Evolutionary conservation across 73 alveolate genomes (phyloP).

Genomic region (Paramecium sonneborni): DNA sequence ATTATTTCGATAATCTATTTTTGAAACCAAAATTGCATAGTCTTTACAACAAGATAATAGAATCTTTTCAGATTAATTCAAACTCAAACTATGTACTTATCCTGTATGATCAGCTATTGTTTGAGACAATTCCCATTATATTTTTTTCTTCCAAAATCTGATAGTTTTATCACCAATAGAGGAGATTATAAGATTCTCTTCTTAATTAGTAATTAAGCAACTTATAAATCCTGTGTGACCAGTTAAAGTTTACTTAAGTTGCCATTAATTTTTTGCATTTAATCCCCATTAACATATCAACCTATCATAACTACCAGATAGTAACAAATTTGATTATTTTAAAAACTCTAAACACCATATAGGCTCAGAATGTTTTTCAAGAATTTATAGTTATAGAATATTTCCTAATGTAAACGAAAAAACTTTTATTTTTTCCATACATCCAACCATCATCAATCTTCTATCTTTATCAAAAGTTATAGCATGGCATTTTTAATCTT

Average conservation of each 20-base stretch:
- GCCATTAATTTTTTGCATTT: background rate
- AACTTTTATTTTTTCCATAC: too few species aligned
- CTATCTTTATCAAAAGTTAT: too few species aligned
- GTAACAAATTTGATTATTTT: background rate
- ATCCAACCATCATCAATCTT: too few species aligned
- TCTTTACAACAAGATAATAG: background rate
- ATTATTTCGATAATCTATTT: too few species aligned
- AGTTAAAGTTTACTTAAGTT: too few species aligned
- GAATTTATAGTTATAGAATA: too few species aligned
- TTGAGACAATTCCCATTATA: background rate
- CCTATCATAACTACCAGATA: background rate
- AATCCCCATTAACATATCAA: background rate
- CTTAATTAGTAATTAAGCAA: background rate
- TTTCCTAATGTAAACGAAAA: too few species aligned
- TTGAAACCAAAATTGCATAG: background rate
- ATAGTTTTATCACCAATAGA: background rate
- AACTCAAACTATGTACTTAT: too few species aligned
- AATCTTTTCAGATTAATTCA: background rate
- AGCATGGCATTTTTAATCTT: too few species aligned
- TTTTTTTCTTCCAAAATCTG: background rate
- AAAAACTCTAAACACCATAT: background rate
- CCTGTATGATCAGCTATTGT: background rate
- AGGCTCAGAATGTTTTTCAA: background rate
- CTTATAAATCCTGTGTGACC: background rate
- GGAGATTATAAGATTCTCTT: background rate